Evolutionary conservation across 345 rosid genomes (phyloP), one percentile per base, ranked within the genome.

Genomic region (Fremontodendron californicum): DNA sequence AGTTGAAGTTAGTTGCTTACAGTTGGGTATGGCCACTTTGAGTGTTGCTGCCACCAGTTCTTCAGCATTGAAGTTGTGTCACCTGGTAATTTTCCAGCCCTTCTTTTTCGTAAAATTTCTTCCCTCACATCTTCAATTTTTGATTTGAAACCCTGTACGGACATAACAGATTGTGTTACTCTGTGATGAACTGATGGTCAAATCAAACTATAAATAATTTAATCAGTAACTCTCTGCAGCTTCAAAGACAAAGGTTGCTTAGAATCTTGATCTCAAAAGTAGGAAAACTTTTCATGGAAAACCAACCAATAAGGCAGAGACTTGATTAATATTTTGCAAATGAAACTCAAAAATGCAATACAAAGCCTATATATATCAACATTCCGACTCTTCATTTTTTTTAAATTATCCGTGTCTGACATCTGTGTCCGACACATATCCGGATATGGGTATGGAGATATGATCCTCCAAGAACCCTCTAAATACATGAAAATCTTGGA

Each of bases 1-100:
- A n/a, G 13, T 11, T 29, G 9, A 54, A 66, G 46, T 19, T 25
- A 13, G 15, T 0, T 51, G 76, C 90, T 90, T 83, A 94, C 98
- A 65, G 97, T 94, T 73, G 98, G 98, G 76, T 94, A 94, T 35
- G 98, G 98, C 98, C 98, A 94, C 73, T 92, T 94, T 7, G 97
- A 90, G 74, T 94, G 98, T 83, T 92, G 95, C 76, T 89, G 97
- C 98, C 98, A 94, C 98, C 98, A 94, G 52, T 83, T 90, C 73
- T 94, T 94, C 35, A 94, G 90, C 45, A 94, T 97, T 15, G 94
- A 79, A 21, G 98, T 94, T 72, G 98, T 94, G 88, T 92, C 98
- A 18, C 98, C 98, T 0, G 98, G 98, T 78, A 94, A 80, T 78
- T 94, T 94, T 6, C 98, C 98, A 43, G 98, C 98, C 58, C 98